phyloP scores from a whole-genome alignment of 257 asterid species.

The Solanum habrochaites region DNA sequence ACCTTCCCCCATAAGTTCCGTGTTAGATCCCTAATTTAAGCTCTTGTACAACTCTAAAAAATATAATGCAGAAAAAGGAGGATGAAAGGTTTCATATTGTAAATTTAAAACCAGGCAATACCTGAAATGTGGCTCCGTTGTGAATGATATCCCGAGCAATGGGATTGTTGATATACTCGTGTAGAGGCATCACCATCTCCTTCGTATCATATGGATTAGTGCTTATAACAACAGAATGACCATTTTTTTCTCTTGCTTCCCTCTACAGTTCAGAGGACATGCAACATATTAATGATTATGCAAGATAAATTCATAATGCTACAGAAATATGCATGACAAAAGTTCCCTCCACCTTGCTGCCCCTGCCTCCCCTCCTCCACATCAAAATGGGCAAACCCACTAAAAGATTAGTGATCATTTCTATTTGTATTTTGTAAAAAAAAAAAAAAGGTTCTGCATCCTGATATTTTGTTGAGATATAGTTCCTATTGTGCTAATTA shows the following conservation, averaged over 20 bases:
- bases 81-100: neutral
- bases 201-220: conserved; percentile 59
- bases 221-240: conserved; percentile 21
- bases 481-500: neutral
- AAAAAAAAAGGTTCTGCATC: neutral
- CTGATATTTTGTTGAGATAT: neutral
- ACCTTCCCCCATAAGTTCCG: neutral
- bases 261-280: conserved; percentile 40
- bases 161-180: conserved; percentile 64
- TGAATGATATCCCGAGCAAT: conserved; percentile 72
- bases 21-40: neutral
- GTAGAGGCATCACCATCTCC: conserved; percentile 77
- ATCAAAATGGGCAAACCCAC: neutral
- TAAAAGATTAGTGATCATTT: neutral
- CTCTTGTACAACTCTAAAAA: neutral
- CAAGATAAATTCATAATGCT: neutral
- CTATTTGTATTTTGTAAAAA: neutral
- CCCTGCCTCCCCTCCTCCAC: neutral
- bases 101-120: conserved; percentile 7
- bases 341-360: neutral
- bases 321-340: neutral
- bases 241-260: conserved; percentile 55
- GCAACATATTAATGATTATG: neutral
- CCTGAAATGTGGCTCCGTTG: conserved; percentile 99
- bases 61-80: neutral